Base-by-base conservation (phyloP, 2,329 filamentous ascomycete genomes). In the Claviceps sp. region DNA sequence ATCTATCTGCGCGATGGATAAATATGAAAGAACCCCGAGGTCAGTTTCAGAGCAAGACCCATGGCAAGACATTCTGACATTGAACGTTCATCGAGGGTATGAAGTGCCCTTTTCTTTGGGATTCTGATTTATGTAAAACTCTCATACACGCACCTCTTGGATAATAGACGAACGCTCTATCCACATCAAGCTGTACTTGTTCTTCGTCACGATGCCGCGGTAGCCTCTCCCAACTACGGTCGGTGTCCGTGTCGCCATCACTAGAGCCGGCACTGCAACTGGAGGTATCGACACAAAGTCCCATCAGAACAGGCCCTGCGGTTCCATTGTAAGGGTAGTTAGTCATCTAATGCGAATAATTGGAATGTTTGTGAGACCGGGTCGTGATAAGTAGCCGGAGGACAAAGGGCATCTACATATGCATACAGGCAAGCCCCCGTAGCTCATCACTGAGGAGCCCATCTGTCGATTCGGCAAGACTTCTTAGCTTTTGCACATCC, bases 151-250 rank as follows among this genome's bases (percentile, higher is more conserved):
- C 74, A 93, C 89, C 79, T 56, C 79, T 77, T 13, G 93, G 93
- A 66, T 98, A 98, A 71, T 96, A 94, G 54, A 97, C 85, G 68
- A 98, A 98, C n/a, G 93, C 90, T 52, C 93, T 80, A 68, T 96
- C 82, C 52, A 98, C 93, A 64, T 98, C 93, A 47, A 97, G 77
- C 62, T 83, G 78, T 40, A 98, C 89, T 69, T 98, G 93, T 48
- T 86, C 82, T 66, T 98, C 93, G 61, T 98, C 93, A 37, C 71
- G 72, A 68, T 98, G 93, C n/a, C 68, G 75, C 34, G 84, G 79
- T 42, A 95, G 71, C n/a, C 73, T 62, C 55, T 71, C 70, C 84
- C 85, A 87, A 46, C 66, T 61, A 52, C n/a, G 37, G 9, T 53
- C 45, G 23, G 47, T 42, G n/a, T 47, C 17, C 43, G 5, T n/a